Conservation (phyloP, 495 filamentous ascomycete genomes). For the Podospora conica region DNA sequence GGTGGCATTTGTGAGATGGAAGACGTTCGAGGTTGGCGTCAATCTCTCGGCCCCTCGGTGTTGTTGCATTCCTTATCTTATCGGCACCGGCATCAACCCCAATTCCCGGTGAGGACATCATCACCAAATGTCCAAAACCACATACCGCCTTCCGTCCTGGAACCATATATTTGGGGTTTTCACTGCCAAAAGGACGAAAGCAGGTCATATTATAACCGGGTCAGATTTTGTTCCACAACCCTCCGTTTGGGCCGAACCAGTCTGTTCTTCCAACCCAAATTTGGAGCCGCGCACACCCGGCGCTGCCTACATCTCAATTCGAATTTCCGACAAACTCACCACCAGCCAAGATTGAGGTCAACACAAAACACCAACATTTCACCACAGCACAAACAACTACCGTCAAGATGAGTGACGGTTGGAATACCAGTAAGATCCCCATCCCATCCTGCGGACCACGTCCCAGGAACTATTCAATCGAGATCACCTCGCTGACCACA, state of each 20-base stretch:
- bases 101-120: slow-evolving; percentile 2
- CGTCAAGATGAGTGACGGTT: slow-evolving; percentile 50
- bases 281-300: neutral
- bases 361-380: neutral
- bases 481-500: slow-evolving; percentile 30
- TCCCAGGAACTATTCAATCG: neutral
- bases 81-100: neutral
- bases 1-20: neutral
- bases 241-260: neutral
- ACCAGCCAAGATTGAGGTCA: neutral
- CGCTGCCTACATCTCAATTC: neutral
- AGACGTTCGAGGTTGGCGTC: neutral
- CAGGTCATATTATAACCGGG: neutral
- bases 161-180: neutral
- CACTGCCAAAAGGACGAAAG: neutral
- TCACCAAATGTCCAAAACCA: slow-evolving; percentile 5
- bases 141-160: neutral
- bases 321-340: neutral
- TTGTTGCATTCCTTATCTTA: slow-evolving; percentile 4
- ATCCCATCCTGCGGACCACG: neutral
- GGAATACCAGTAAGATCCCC: slow-evolving; percentile 52
- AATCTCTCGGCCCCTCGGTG: neutral
- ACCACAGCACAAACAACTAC: neutral
- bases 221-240: neutral
- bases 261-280: neutral